Evolutionary conservation across 306 rosid genomes (phyloP).

Genomic region (Erythrophleum fordii): DNA sequence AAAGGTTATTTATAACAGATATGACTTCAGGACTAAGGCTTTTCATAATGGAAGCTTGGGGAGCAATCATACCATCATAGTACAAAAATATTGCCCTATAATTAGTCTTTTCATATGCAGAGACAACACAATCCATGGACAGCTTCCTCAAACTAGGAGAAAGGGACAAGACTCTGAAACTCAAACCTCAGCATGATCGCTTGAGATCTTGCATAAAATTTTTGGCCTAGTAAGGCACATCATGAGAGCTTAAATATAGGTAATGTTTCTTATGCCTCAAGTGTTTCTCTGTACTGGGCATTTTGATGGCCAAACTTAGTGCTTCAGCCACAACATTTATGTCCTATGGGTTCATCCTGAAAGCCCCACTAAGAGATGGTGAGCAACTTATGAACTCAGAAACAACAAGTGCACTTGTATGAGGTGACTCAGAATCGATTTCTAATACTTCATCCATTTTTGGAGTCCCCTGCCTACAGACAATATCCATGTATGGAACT

Average conservation of each 20-base stretch:
- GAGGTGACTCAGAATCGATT: constrained; percentile 43
- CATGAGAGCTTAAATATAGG: constrained; percentile 63
- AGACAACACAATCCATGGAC: constrained; percentile 46
- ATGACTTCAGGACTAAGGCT: constrained; percentile 65
- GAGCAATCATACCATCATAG: constrained; percentile 68
- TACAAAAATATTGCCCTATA: constrained; percentile 74
- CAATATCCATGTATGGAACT: constrained; percentile 61
- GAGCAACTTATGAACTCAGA: constrained; percentile 85
- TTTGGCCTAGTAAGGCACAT: constrained; percentile 70
- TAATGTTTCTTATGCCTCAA: constrained; percentile 70
- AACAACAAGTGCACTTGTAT: constrained; percentile 65
- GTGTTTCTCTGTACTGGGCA: constrained; percentile 61
- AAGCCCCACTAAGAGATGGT: constrained; percentile 72
- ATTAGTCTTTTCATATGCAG: constrained; percentile 55
- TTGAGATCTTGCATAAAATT: constrained; percentile 65
- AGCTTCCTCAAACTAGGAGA: constrained; percentile 75
- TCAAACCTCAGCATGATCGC: constrained; percentile 63
- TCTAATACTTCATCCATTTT: constrained; percentile 54
- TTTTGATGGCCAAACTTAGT: constrained; percentile 52
- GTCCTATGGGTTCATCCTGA: constrained; percentile 84
- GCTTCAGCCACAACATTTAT: constrained; percentile 71
- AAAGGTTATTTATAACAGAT: constrained; percentile 58
- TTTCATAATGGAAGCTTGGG: constrained; percentile 52
- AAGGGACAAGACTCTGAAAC: constrained; percentile 67
- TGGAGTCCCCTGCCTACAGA: constrained; percentile 70